These are phyloP conservation scores for Sphaerosporella brunnea DNA, from an alignment of 495 filamentous ascomycete genomes.

Conservation along the genomic window DNA sequence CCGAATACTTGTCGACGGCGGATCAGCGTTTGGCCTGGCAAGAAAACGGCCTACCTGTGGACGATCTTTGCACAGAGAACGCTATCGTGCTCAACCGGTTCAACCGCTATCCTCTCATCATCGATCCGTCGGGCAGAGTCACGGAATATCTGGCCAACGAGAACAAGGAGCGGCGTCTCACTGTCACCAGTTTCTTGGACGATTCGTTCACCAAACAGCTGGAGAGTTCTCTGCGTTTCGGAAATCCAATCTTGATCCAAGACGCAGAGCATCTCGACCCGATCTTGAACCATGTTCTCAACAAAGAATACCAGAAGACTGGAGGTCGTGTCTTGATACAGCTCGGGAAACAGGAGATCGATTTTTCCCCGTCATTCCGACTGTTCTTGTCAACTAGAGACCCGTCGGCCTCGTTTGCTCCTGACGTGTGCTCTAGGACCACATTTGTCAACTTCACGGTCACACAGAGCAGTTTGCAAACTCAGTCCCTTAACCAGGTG, in stretches of 20 bases:
- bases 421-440: conserved; percentile 92
- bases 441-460: conserved; percentile 99
- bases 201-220: conserved; percentile 96
- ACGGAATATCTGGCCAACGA: conserved; percentile 90
- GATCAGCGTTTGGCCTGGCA: conserved; percentile 93
- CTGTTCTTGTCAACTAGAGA: conserved; percentile 90
- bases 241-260: conserved; percentile 95
- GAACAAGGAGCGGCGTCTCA: conserved; percentile 80
- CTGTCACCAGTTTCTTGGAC: conserved; percentile 94
- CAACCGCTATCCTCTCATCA: conserved; percentile 95
- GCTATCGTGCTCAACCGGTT: conserved; percentile 93
- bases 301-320: conserved; percentile 99
- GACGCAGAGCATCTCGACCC: conserved; percentile 95
- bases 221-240: conserved; percentile 89
- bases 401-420: conserved; percentile 90
- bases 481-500: conserved; percentile 90
- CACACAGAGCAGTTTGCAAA: conserved; percentile 94
- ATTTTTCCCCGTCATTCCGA: conserved; percentile 94
- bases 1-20: conserved; percentile 90
- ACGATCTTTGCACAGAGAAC: conserved; percentile 97
- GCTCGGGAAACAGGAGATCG: conserved; percentile 95
- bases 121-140: conserved; percentile 86
- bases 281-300: conserved; percentile 94
- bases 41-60: conserved; percentile 84
- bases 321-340: conserved; percentile 95